These are phyloP conservation scores for Ogataea degrootiae DNA, from an alignment of 805 yeast genomes.

Conservation along the genomic window DNA sequence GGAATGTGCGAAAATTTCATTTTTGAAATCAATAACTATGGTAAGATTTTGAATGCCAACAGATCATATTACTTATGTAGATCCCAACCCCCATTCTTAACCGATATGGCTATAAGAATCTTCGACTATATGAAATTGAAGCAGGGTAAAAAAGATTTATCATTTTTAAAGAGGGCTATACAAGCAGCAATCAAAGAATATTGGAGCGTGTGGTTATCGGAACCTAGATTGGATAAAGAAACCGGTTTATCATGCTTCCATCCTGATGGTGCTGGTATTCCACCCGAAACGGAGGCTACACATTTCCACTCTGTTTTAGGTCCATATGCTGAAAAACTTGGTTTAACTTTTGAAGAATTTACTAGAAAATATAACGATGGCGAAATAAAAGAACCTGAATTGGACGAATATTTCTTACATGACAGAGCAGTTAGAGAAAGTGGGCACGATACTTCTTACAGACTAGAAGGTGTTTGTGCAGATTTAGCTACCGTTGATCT, in stretches of 20 bases:
- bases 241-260: slow-evolving; percentile 87
- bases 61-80: slow-evolving; percentile 86
- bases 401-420: slow-evolving; percentile 84
- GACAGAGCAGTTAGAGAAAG: slow-evolving; percentile 95
- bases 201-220: slow-evolving; percentile 67
- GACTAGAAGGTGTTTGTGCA: slow-evolving; percentile 88
- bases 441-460: slow-evolving; percentile 91
- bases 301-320: slow-evolving; percentile 72
- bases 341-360: slow-evolving; percentile 55
- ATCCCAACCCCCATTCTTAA: slow-evolving; percentile 94
- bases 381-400: slow-evolving; percentile 63
- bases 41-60: slow-evolving; percentile 91
- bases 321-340: slow-evolving; percentile 65
- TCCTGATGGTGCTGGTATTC: slow-evolving; percentile 89
- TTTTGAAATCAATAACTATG: slow-evolving; percentile 85
- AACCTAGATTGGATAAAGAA: slow-evolving; percentile 65
- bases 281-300: slow-evolving; percentile 91
- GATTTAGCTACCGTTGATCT: slow-evolving; percentile 86
- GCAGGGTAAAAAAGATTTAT: slow-evolving; percentile 42
- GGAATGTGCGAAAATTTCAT: slow-evolving; percentile 92
- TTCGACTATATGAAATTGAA: slow-evolving; percentile 46
- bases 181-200: slow-evolving; percentile 86
- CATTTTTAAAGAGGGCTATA: slow-evolving; percentile 60
- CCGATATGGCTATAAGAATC: slow-evolving; percentile 81
- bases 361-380: slow-evolving; percentile 65